A percentile compares a stretch with the other conserved stretches of the same genome.
Conservation (phyloP, 495 filamentous ascomycete species). For the Hyaloscypha finlandica region DNA sequence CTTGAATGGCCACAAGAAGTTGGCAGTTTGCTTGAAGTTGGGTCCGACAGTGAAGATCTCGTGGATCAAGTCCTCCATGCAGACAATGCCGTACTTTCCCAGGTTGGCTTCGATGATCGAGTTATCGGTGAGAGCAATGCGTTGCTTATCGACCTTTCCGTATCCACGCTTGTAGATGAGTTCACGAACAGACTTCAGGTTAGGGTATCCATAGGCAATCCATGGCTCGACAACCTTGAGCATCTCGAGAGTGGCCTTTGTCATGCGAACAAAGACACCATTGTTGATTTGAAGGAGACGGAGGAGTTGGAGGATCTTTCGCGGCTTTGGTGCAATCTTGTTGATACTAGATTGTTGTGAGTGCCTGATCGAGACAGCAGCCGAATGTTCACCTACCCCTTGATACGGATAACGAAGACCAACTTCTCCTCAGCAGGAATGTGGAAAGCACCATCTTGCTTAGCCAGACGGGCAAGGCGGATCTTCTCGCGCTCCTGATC, state of each 20-base stretch:
- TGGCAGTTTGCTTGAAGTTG: constrained; percentile 99
- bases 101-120: constrained; percentile 93
- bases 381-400: constrained; percentile 63
- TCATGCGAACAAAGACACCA: constrained; percentile 95
- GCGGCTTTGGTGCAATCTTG: constrained; percentile 99
- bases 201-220: constrained; percentile 98
- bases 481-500: constrained; percentile 98
- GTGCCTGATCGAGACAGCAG: constrained; percentile 30
- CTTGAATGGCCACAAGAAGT: constrained; percentile 99
- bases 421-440: constrained; percentile 93
- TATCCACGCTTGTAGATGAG: constrained; percentile 99
- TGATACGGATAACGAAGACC: constrained; percentile 98
- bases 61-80: constrained; percentile 98
- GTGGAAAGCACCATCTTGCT: constrained; percentile 91
- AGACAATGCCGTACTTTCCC: constrained; percentile 98
- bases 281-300: constrained; percentile 99
- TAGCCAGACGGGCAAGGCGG: constrained; percentile 82
- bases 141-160: constrained; percentile 96
- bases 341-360: constrained; percentile 74
- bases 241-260: constrained; percentile 98
- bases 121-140: constrained; percentile 96
- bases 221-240: constrained; percentile 96
- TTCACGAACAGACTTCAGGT: constrained; percentile 97
- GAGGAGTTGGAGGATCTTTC: constrained; percentile 99
- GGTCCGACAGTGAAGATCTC: constrained; percentile 98